Conservation (phyloP, 164 flowering plant genomes). For the Dillenia suffruticosa region DNA sequence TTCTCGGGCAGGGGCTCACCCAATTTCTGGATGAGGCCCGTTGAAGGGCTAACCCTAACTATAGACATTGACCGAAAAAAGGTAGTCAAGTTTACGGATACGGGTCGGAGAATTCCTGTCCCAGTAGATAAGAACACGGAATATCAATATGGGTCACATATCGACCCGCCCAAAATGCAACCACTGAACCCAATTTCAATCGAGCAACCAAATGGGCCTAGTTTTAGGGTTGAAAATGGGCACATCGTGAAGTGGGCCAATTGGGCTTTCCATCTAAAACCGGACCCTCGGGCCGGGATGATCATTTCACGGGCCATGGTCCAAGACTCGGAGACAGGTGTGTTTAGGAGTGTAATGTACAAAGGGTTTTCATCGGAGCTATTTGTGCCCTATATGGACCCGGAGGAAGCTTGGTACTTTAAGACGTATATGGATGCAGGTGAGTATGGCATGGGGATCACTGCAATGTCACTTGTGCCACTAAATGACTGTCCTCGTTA, state of each 20-base stretch:
- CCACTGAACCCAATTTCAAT: slow-evolving; percentile 52
- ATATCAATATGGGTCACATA: slow-evolving; percentile 23
- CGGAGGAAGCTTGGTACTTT: slow-evolving; percentile 57
- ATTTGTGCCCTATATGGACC: slow-evolving; percentile 81
- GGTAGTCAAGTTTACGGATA: slow-evolving; percentile 29
- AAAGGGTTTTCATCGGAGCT: slow-evolving; percentile 66
- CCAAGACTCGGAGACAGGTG: slow-evolving; percentile 45
- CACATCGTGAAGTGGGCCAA: slow-evolving; percentile 65
- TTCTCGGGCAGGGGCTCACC: slow-evolving; percentile 35
- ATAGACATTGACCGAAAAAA: slow-evolving; percentile 47
- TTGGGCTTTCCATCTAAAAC: slow-evolving; percentile 63
- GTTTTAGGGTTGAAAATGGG: slow-evolving; percentile 39
- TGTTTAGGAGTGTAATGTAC: slow-evolving; percentile 55
- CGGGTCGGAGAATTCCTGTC: slow-evolving; percentile 38
- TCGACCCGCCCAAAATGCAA: slow-evolving; percentile 4
- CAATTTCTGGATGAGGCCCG: slow-evolving; percentile 73
- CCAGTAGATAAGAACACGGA: slow-evolving; percentile 41
- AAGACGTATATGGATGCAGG: slow-evolving; percentile 79
- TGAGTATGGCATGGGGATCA: slow-evolving; percentile 58
- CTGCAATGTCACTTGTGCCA: slow-evolving; percentile 49
- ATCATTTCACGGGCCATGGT: slow-evolving; percentile 52
- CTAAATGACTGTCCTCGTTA: slow-evolving; percentile 66
- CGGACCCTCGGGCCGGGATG: slow-evolving; percentile 59
- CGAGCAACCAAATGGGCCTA: slow-evolving; percentile 63
- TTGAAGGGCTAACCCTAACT: slow-evolving; percentile 49